A percentile compares a stretch with the other conserved stretches of the same genome.
Conservation (phyloP, 441 rosid genomes). For the Eutrema salsugineum region DNA sequence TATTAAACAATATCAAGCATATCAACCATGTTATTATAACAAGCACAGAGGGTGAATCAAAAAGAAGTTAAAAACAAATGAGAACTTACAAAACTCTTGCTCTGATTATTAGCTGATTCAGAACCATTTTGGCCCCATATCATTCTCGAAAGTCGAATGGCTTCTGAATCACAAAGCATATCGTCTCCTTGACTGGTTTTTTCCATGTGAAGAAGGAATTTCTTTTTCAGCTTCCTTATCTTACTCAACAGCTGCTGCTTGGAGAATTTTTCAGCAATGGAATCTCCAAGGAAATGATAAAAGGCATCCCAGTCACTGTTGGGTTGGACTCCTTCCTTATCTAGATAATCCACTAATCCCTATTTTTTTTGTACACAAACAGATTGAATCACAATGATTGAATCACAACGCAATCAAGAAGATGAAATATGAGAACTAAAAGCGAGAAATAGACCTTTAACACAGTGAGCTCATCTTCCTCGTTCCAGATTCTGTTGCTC, state of each 20-base stretch:
- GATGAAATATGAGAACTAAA: too few species aligned
- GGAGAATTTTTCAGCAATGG: neutral
- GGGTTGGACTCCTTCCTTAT: neutral
- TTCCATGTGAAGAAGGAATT: neutral
- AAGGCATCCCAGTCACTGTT: neutral
- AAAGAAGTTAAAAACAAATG: neutral
- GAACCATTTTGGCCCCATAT: neutral
- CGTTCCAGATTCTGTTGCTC: neutral
- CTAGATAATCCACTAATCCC: neutral
- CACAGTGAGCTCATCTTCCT: neutral
- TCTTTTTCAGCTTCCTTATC: conserved; percentile 9
- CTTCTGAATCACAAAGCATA: neutral
- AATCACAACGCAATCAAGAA: too few species aligned
- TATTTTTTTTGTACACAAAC: too few species aligned
- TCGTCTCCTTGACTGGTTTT: neutral
- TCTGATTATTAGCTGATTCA: neutral
- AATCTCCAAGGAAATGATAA: neutral
- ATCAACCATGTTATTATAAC: too few species aligned
- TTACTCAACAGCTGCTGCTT: conserved; percentile 9
- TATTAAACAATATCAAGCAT: too few species aligned
- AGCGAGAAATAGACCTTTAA: neutral
- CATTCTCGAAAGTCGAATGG: neutral
- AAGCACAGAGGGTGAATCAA: neutral
- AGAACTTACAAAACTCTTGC: neutral
- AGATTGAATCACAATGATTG: too few species aligned